Base-by-base conservation (phyloP, 2,329 filamentous ascomycete species). In the Oidium heveae region DNA sequence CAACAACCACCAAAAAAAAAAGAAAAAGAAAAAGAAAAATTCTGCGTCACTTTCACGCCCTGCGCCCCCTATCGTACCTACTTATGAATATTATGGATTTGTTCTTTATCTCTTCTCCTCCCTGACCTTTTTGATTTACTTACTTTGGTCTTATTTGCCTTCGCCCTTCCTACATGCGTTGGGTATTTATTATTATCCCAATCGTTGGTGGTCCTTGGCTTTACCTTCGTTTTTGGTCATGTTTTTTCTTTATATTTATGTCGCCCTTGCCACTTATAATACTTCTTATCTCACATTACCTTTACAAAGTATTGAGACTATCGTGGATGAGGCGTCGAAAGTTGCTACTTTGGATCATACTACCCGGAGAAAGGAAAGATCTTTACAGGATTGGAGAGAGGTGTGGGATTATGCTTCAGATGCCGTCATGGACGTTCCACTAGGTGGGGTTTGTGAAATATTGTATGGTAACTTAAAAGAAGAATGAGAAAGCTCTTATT, bases 11-110 rank as follows among this genome's bases (percentile, higher is more conserved):
- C n/a, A n/a, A n/a, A 28, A 28, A 4, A 28, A 28, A 4, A 28
- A 28, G 7, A 28, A 28, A 4, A 28, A 28, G 7, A 28, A 28
- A 4, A 28, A 28, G 7, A 28, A 28, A 28, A 28, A 28, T 28
- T 28, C 24, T 28, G 7, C 24, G 24, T 28, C 24, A 28, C 24
- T 28, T 28, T 7, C 24, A 28, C 24, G 24, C 24, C 82, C 86
- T 55, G 88, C 87, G 1, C 82, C 82, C 54, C 91, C 91, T 1
- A 87, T 91, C 65, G 88, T 98, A 2, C 91, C 91, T n/a, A 98
- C 91, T 0, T 96, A 98, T 70, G 91, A 98, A 66, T 98, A 96
- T 76, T 96, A 96, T 67, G 91, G 91, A 66, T 98, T 98, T 69
- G 89, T 94, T 54, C 76, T 98, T 52, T 96, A 98, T 70, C 75